These are phyloP conservation scores for Ophiosphaerella herpotricha DNA, from an alignment of 2,329 filamentous ascomycete species.

Conservation along the genomic window DNA sequence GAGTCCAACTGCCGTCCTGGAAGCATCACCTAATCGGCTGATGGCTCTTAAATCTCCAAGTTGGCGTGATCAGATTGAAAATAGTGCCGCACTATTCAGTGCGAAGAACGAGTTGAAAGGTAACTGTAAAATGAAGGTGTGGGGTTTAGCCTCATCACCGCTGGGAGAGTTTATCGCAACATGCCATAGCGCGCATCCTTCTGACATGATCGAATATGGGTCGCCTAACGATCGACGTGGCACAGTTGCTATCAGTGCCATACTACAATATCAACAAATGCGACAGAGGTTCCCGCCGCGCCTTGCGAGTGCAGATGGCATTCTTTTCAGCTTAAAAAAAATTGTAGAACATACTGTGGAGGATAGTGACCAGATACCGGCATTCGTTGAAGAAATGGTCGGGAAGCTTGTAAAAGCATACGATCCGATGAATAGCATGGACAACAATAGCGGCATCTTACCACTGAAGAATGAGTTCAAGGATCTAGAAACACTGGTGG, in stretches of 20 bases:
- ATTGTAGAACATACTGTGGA: slow-evolving; percentile 40
- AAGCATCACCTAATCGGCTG: slow-evolving; percentile 23
- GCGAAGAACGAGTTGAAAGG: slow-evolving; percentile 56
- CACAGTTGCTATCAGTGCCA: slow-evolving; percentile 39
- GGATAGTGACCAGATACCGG: slow-evolving; percentile 24
- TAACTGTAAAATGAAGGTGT: slow-evolving; percentile 55
- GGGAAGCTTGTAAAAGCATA: slow-evolving; percentile 27
- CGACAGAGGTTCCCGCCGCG: slow-evolving; percentile 21
- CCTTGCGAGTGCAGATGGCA: slow-evolving; percentile 36
- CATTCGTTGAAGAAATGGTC: slow-evolving; percentile 26
- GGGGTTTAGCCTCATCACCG: slow-evolving; percentile 57
- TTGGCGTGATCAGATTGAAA: slow-evolving; percentile 49
- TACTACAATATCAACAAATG: slow-evolving; percentile 21
- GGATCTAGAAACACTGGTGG: slow-evolving; percentile 13
- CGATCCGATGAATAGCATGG: background rate
- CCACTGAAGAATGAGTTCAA: background rate
- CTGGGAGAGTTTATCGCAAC: slow-evolving; percentile 54
- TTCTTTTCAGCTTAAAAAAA: slow-evolving; percentile 41
- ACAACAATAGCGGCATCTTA: background rate
- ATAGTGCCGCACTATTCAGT: slow-evolving; percentile 51
- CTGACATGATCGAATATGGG: slow-evolving; percentile 62
- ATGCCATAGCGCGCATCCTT: slow-evolving; percentile 59
- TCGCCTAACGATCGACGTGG: slow-evolving; percentile 53
- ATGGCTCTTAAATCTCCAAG: slow-evolving; percentile 22
- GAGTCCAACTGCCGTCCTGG: slow-evolving; percentile 37